Evolutionary conservation across 2,329 filamentous ascomycete genomes (phyloP), one percentile per base, ranked within the genome.

Genomic region (Sporothrix phasma): DNA sequence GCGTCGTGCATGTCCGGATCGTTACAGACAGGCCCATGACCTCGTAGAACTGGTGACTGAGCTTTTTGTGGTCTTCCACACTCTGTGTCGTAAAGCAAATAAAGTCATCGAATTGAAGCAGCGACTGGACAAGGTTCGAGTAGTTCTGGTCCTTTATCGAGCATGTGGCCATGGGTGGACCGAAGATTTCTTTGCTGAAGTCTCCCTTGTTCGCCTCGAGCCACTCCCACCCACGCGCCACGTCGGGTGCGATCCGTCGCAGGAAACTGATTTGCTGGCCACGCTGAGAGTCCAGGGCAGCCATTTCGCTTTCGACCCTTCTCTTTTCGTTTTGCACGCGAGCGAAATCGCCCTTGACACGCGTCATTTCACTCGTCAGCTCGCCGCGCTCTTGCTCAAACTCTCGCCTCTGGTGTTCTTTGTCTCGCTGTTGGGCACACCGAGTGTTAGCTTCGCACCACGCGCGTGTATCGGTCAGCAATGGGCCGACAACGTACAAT

Each of bases 141-240:
- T 89, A 90, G 62, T 78, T 81, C 41, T 85, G 80, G 69, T 96
- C 84, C 69, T 87, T 92, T 62, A 96, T 78, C 0, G 88, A 89
- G 74, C 92, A 96, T 65, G 83, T 88, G 37, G 96, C 78, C 71
- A 94, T 84, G 0, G 92, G 86, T 5, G 92, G 92, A 0, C 89
- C 91, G 71, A 88, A 91, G 4, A 97, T 86, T 65, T 88, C 81
- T 68, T 88, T 85, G 71, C 89, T 83, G 68, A 97, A 94, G 58
- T 82, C 74, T 63, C 81, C 72, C 65, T 81, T 81, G 72, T 99
- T 85, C 2, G 84, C 74, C 71, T 90, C 82, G 61, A 97, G 81
- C 92, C 93, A 99, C 47, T 86, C 80, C 86, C 90, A 96, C 2
- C 87, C 91, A 68, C 73, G 78, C 11, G 82, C 82, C 2, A 88